Conservation (phyloP, 495 filamentous ascomycete species). For the Aspergillus biplanus region DNA sequence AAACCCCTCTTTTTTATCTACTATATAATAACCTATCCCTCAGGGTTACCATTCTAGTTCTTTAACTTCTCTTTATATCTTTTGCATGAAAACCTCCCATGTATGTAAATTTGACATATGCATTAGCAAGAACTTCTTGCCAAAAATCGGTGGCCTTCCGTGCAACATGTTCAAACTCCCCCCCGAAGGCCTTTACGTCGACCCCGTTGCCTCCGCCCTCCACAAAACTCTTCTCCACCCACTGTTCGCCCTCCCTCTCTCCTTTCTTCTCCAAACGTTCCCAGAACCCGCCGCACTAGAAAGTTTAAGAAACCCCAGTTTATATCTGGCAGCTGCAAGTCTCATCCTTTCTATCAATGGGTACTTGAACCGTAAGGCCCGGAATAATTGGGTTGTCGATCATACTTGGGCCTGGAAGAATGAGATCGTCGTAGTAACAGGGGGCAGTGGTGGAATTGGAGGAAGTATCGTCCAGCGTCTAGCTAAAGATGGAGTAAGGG, state of each 20-base stretch:
- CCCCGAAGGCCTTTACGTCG: conserved; percentile 29
- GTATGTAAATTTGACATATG: too few relatives aligned
- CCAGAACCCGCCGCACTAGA: neutral
- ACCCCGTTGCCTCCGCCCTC: conserved; percentile 14
- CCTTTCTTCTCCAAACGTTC: neutral
- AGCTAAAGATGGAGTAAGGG: conserved; percentile 53
- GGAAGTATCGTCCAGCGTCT: conserved; percentile 58
- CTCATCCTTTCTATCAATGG: conserved; percentile 22
- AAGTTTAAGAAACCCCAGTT: neutral
- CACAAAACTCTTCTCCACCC: conserved; percentile 23
- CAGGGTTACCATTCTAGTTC: too few relatives aligned
- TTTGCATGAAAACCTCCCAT: too few relatives aligned
- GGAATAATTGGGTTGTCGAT: conserved; percentile 56
- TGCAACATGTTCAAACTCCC: conserved; percentile 6
- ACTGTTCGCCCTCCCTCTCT: conserved; percentile 10
- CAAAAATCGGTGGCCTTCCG: too few relatives aligned
- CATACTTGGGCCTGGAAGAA: conserved; percentile 62
- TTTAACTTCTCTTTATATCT: too few relatives aligned
- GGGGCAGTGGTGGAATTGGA: conserved; percentile 66
- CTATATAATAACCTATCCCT: too few relatives aligned
- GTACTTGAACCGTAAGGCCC: conserved; percentile 22
- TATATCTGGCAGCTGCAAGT: conserved; percentile 13
- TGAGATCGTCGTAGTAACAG: conserved; percentile 68
- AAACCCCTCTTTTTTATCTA: too few relatives aligned
- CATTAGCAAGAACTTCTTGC: too few relatives aligned